A percentile compares a stretch with the other conserved stretches of the same genome.
These are phyloP conservation scores for Verticillium longisporum DNA, from an alignment of 2,329 filamentous ascomycete genomes.

Conservation along the genomic window DNA sequence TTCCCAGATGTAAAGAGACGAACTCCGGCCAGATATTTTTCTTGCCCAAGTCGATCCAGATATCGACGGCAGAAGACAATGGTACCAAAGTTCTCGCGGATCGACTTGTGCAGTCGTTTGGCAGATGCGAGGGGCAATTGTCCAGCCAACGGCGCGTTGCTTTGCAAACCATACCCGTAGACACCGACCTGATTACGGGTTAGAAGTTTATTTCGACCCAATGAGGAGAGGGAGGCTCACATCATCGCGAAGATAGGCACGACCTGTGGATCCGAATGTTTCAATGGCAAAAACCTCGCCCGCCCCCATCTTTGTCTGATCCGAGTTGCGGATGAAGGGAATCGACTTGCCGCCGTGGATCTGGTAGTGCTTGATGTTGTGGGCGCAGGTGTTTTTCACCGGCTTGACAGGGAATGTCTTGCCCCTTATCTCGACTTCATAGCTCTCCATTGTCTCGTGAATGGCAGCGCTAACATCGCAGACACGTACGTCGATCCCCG, in stretches of 20 bases:
- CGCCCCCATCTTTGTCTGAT: conserved; percentile 96
- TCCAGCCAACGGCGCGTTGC: conserved; percentile 25
- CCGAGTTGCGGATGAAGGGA: conserved; percentile 82
- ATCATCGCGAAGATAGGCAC: conserved; percentile 80
- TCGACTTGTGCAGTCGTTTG: conserved; percentile 48
- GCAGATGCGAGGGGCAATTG: conserved; percentile 42
- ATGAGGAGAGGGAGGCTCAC: conserved; percentile 32
- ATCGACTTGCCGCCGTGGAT: conserved; percentile 93
- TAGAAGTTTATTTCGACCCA: no score
- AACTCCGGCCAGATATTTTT: conserved; percentile 52
- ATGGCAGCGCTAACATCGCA: conserved; percentile 60
- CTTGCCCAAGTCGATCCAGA: conserved; percentile 54
- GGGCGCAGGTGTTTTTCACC: conserved; percentile 81
- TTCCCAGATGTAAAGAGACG: conserved; percentile 10
- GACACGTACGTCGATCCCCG: conserved; percentile 70
- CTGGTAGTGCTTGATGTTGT: conserved; percentile 82
- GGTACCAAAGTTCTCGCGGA: conserved; percentile 56
- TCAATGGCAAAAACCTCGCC: conserved; percentile 93
- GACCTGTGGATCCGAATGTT: conserved; percentile 90
- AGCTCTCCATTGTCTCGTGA: conserved; percentile 90
- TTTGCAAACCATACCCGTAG: conserved; percentile 43
- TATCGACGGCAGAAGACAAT: conserved; percentile 56
- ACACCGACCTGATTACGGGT: conserved; percentile 31
- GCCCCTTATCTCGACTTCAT: conserved; percentile 78
- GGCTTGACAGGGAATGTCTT: conserved; percentile 74